Base-by-base conservation (phyloP, 108 stramenopile genomes). In the Parmales sp. region DNA sequence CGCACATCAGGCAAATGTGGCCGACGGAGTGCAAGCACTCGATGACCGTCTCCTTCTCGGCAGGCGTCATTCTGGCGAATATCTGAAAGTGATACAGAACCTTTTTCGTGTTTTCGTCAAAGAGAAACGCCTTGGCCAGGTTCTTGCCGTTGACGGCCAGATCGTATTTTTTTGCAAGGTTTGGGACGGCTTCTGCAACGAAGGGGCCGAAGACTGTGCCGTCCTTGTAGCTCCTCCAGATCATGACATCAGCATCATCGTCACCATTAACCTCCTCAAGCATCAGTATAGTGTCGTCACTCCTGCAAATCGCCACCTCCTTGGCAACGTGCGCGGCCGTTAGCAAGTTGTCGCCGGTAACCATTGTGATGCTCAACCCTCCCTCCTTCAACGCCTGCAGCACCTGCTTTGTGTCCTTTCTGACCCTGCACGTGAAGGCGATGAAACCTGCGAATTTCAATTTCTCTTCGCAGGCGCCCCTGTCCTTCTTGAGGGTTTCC, bases 291-390 rank as follows among this genome's bases (percentile, higher is more conserved):
- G 87, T 48, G 22, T n/a, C 4, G 46, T 48, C 46, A 0, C 73
- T 67, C 22, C 80, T 81, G 41, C 86, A 85, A 65, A 94, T 93
- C 51, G 67, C 34, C 13, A 93, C 93, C 75, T 95, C 92, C 65
- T 89, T 91, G 13, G 96, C 96, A 13, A 97, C 96, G 69, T 97
- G 94, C 66, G 91, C 78, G 6, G 94, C 94, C 25, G 96, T 97
- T 34, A 97, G 75, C 25, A 95, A 71, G 0, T 94, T 93, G 80
- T 97, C 96, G 0, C 96, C 96, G 25, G 96, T 97, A 18, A 95
- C 88, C 96, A 97, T 97, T 2, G 90, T 82, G 9, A 95, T 86
- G 18, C 70, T 71, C 87, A 92, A 87, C 18, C 90, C 93, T 38
- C 93, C 93, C 65, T 95, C 89, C 73, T 84, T 86, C 44, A 95